phyloP scores from a whole-genome alignment of 2,329 filamentous ascomycete species.

The Ceratocystis eucalypticola region DNA sequence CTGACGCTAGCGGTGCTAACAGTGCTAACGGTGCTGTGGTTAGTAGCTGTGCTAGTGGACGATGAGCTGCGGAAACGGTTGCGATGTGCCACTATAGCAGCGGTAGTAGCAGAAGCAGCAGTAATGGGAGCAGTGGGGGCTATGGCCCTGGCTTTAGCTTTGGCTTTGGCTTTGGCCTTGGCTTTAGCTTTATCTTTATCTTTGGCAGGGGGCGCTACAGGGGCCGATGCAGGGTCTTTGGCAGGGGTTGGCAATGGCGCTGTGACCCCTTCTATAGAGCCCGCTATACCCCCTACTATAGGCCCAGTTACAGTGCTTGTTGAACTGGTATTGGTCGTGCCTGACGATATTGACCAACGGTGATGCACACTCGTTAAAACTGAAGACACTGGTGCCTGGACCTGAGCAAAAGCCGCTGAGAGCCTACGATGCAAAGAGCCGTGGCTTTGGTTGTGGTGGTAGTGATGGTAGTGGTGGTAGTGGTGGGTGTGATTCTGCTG shows the following conservation, averaged over 20 bases:
- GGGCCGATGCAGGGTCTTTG: not conserved
- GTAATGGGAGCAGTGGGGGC: too few species aligned
- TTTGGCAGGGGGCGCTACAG: not conserved
- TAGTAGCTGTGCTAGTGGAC: constrained; percentile 8
- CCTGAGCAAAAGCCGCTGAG: constrained; percentile 4
- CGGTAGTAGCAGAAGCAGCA: too few species aligned
- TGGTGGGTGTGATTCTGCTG: too few species aligned
- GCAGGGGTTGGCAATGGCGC: not conserved
- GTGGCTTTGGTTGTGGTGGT: not conserved
- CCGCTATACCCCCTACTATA: not conserved
- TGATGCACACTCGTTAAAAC: not conserved
- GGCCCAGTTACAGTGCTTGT: not conserved
- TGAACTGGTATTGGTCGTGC: not conserved
- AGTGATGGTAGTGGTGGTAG: too few species aligned
- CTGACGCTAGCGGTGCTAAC: not conserved
- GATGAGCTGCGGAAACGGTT: not conserved
- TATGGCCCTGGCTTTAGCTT: not conserved
- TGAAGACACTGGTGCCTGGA: not conserved
- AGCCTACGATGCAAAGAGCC: not conserved
- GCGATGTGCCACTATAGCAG: not conserved
- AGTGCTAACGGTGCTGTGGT: constrained; percentile 4
- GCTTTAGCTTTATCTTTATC: not conserved
- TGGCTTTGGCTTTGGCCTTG: not conserved
- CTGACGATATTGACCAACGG: not conserved
- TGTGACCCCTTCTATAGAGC: not conserved